Evolutionary conservation across 2,329 filamentous ascomycete genomes (phyloP), one percentile per base, ranked within the genome.

Genomic region (Colletotrichum lentis): DNA sequence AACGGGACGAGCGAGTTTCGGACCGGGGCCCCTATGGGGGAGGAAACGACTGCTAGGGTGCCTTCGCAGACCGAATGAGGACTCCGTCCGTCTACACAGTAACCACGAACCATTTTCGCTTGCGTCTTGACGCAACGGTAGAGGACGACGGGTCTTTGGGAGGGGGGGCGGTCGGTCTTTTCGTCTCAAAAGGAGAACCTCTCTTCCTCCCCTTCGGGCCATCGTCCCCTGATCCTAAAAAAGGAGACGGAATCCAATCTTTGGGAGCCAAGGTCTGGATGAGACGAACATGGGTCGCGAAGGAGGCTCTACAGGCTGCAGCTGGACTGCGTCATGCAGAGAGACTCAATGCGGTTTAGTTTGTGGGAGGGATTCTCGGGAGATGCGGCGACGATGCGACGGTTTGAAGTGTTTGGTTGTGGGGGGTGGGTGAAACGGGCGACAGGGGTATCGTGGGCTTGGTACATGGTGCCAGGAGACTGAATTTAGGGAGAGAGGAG

Each of bases 261-360:
- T 7, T 31, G 41, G 46, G 52, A 31, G 46, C 37, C 24, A 27
- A 47, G n/a, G 24, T 16, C 27, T 20, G 62, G 16, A 69, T 69
- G 66, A 69, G 62, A 69, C 66, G 62, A 69, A 69, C 62, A 65
- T 55, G 66, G 62, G 66, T 41, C 22, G 27, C 27, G 27, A 31
- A 31, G 44, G 55, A 37, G 43, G 43, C 54, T 55, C 47, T n/a
- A n/a, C n/a, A n/a, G n/a, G n/a, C n/a, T 49, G 46, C 57, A 10
- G 35, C 20, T 27, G 27, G 14, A 39, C 7, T 14, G 11, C 10
- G 12, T 37, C 18, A 59, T 24, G 44, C 14, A 59, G n/a, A 39
- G n/a, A 20, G 31, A 2, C 50, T 20, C n/a, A 2, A 59, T 49
- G 11, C 12, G 35, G 57, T 24, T 50, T 52, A 60, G 57, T 6